phyloP scores from a whole-genome alignment of 768 basidiomycete genomes.

The Leccinellum rugosiceps region DNA sequence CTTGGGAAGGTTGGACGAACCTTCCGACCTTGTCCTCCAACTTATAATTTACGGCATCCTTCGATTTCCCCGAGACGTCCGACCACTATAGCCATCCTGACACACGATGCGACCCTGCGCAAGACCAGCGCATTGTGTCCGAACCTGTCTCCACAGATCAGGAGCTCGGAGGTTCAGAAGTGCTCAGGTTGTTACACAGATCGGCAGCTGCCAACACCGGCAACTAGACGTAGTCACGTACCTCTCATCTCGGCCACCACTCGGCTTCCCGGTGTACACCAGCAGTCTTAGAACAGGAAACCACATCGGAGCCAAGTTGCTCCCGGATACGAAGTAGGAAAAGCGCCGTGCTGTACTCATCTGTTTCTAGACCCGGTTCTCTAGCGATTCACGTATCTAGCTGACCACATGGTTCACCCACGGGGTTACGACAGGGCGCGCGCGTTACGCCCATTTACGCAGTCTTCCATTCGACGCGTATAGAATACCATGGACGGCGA shows the following conservation, averaged over 20 bases:
- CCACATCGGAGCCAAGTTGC: not conserved
- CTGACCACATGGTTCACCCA: not conserved
- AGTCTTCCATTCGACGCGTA: not conserved
- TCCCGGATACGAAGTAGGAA: not conserved
- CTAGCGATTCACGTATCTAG: not conserved
- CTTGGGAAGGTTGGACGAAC: not conserved
- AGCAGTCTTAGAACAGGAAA: too few species aligned
- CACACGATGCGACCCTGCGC: not conserved
- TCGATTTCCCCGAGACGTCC: not conserved
- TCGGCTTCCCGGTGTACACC: not conserved
- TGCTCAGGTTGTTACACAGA: not conserved
- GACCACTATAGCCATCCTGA: not conserved
- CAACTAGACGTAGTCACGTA: not conserved
- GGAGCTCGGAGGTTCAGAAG: not conserved
- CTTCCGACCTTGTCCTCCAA: not conserved
- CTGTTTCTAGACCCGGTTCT: not conserved
- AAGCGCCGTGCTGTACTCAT: not conserved
- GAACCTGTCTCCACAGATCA: not conserved
- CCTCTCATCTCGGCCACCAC: not conserved
- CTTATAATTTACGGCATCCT: not conserved
- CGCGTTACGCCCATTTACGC: not conserved
- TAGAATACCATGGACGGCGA: not conserved
- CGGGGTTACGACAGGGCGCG: not conserved
- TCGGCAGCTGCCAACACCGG: not conserved
- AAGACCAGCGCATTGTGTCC: not conserved